Percentiles rank a stretch among this genome's conserved stretches.
These are phyloP conservation scores for Trichothecium roseum DNA, from an alignment of 2,329 filamentous ascomycete species.

Conservation along the genomic window DNA sequence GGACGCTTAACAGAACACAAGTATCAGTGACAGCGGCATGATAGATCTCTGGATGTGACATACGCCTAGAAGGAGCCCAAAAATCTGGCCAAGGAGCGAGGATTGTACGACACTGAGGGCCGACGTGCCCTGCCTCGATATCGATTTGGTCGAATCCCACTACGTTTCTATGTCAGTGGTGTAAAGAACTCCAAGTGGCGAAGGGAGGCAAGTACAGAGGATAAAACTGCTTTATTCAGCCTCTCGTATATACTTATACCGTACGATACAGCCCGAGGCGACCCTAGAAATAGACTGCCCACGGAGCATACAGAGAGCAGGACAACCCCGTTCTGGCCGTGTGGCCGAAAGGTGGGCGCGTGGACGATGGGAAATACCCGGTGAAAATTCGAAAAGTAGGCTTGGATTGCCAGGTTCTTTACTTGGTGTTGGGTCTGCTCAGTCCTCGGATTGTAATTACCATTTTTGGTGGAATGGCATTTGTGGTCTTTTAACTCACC, in stretches of 20 bases:
- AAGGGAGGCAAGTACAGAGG: slow-evolving; percentile 4
- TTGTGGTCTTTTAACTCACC: slow-evolving; percentile 2
- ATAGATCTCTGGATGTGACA: not conserved
- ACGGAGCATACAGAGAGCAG: slow-evolving; percentile 25
- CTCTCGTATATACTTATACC: slow-evolving; percentile 8
- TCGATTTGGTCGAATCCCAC: slow-evolving; percentile 1
- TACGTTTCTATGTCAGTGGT: not conserved
- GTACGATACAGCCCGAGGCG: slow-evolving; percentile 14
- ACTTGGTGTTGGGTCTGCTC: not conserved
- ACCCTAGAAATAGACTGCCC: slow-evolving; percentile 23
- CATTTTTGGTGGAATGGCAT: not conserved
- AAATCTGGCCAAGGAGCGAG: slow-evolving; percentile 1
- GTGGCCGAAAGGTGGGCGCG: slow-evolving; percentile 11
- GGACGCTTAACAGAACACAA: not conserved
- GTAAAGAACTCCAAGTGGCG: no score
- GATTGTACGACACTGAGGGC: not conserved
- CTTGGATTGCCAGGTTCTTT: slow-evolving; percentile 12
- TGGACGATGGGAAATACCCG: slow-evolving; percentile 10
- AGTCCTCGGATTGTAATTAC: not conserved
- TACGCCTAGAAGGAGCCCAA: slow-evolving; percentile 3
- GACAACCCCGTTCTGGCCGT: slow-evolving; percentile 16
- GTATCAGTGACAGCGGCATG: no score
- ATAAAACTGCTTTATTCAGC: slow-evolving; percentile 8
- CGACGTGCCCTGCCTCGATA: not conserved
- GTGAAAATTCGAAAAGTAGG: slow-evolving; percentile 11